These are phyloP conservation scores for Backusella westeae DNA, from an alignment of 192 early-diverging fungal genomes.

Conservation along the genomic window DNA sequence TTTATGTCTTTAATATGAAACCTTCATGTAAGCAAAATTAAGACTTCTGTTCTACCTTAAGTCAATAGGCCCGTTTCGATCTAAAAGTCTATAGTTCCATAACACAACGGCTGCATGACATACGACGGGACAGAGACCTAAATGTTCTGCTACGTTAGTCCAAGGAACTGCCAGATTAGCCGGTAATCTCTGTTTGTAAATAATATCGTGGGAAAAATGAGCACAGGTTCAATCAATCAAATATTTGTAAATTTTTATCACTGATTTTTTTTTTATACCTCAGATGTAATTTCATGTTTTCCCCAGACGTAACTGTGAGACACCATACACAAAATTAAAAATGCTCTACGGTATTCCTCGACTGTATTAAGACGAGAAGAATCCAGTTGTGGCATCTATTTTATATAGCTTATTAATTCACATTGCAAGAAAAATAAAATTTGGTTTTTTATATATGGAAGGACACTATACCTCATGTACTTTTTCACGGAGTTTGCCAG, in stretches of 20 bases:
- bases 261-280: slow-evolving; percentile 45
- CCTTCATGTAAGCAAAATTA: not conserved
- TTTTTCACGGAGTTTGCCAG: slow-evolving; percentile 61
- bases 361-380: slow-evolving; percentile 53
- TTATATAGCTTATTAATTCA: not conserved
- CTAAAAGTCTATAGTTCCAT: slow-evolving; percentile 93
- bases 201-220: slow-evolving; percentile 12
- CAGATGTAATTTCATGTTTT: slow-evolving; percentile 69
- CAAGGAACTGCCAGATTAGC: slow-evolving; percentile 81
- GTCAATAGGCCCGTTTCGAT: slow-evolving; percentile 72
- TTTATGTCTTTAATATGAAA: slow-evolving; percentile 13
- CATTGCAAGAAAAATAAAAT: not conserved
- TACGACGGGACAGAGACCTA: slow-evolving; percentile 85
- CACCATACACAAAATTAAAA: slow-evolving; percentile 81
- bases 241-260: not conserved
- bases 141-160: slow-evolving; percentile 65
- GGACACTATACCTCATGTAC: slow-evolving; percentile 61
- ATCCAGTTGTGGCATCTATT: slow-evolving; percentile 76
- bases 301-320: slow-evolving; percentile 94
- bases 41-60: slow-evolving; percentile 50
- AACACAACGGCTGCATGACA: slow-evolving; percentile 84
- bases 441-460: not conserved
- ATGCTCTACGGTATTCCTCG: slow-evolving; percentile 84
- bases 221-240: slow-evolving; percentile 7
- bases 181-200: slow-evolving; percentile 61